These are phyloP conservation scores for Hymenoscyphus scutula DNA, from an alignment of 2,329 filamentous ascomycete species.

Conservation along the genomic window DNA sequence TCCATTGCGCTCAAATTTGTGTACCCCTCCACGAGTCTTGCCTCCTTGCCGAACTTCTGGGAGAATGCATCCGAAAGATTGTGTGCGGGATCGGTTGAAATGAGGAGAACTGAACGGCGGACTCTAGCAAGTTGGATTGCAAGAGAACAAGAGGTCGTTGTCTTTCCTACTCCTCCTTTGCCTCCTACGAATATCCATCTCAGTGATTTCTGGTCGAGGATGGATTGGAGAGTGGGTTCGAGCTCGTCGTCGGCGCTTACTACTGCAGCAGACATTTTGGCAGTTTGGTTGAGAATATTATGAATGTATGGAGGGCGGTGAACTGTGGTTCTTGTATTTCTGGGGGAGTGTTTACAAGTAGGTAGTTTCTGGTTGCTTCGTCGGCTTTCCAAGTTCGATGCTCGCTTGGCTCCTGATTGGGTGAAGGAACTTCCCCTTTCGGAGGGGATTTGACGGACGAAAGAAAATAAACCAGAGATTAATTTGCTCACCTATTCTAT, in stretches of 20 bases:
- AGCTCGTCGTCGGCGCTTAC: slow-evolving; percentile 66
- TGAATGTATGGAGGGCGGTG: background rate
- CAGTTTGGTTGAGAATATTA: background rate
- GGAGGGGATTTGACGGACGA: background rate
- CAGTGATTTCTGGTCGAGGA: slow-evolving; percentile 90
- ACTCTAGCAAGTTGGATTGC: slow-evolving; percentile 96
- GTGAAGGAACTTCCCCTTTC: background rate
- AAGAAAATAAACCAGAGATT: background rate
- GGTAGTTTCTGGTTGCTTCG: slow-evolving; percentile 10
- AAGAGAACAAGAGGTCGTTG: slow-evolving; percentile 97
- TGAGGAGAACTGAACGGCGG: slow-evolving; percentile 92
- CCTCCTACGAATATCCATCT: slow-evolving; percentile 99
- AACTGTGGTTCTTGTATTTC: background rate
- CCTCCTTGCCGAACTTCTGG: slow-evolving; percentile 99
- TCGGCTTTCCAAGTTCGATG: slow-evolving; percentile 9
- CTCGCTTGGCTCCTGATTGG: slow-evolving; percentile 10
- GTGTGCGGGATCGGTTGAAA: slow-evolving; percentile 97
- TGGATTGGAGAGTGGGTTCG: slow-evolving; percentile 89
- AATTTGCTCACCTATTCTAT: background rate
- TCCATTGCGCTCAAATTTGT: slow-evolving; percentile 97
- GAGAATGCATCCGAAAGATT: slow-evolving; percentile 97
- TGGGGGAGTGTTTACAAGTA: background rate
- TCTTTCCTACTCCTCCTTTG: slow-evolving; percentile 98
- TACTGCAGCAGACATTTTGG: slow-evolving; percentile 43
- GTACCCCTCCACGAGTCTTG: slow-evolving; percentile 86